Evolutionary conservation across 2,329 filamentous ascomycete genomes (phyloP).

Genomic region (Penicillium sp.): DNA sequence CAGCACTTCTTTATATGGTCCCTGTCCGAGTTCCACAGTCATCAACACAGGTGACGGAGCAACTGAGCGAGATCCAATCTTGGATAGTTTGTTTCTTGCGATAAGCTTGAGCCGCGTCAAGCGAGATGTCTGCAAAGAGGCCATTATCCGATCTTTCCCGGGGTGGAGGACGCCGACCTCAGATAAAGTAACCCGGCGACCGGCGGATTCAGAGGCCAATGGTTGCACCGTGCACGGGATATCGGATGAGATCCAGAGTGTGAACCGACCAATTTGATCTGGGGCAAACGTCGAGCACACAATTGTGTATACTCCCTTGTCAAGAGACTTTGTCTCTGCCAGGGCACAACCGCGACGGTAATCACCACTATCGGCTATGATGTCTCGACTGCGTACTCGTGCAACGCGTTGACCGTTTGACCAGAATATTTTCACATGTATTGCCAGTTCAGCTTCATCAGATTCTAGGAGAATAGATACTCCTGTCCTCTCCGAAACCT

Average conservation of each 20-base stretch:
- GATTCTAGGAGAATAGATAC: conserved; percentile 77
- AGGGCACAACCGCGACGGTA: conserved; percentile 81
- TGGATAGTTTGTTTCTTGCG: conserved; percentile 51
- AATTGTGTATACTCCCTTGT: conserved; percentile 78
- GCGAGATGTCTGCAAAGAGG: conserved; percentile 54
- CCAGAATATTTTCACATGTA: conserved; percentile 85
- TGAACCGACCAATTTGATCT: conserved; percentile 75
- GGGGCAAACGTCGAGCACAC: conserved; percentile 90
- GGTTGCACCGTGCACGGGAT: conserved; percentile 57
- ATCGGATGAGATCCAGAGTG: conserved; percentile 72
- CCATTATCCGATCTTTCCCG: conserved; percentile 58
- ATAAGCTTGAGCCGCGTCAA: conserved; percentile 68
- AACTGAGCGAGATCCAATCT: conserved; percentile 42
- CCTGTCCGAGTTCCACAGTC: conserved; percentile 73
- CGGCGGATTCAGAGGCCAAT: conserved; percentile 75
- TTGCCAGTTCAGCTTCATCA: conserved; percentile 66
- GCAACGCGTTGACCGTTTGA: conserved; percentile 73
- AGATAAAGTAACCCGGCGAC: conserved; percentile 64
- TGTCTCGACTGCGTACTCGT: conserved; percentile 71
- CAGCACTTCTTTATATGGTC: conserved; percentile 68
- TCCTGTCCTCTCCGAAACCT: conserved; percentile 59
- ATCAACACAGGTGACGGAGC: conserved; percentile 65
- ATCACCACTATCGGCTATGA: conserved; percentile 82
- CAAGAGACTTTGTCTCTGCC: conserved; percentile 64
- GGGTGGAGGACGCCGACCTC: conserved; percentile 55